Percentiles rank a stretch among this genome's conserved stretches.
Evolutionary conservation across 306 rosid genomes (phyloP).

Genomic region (Cicer bijugum): DNA sequence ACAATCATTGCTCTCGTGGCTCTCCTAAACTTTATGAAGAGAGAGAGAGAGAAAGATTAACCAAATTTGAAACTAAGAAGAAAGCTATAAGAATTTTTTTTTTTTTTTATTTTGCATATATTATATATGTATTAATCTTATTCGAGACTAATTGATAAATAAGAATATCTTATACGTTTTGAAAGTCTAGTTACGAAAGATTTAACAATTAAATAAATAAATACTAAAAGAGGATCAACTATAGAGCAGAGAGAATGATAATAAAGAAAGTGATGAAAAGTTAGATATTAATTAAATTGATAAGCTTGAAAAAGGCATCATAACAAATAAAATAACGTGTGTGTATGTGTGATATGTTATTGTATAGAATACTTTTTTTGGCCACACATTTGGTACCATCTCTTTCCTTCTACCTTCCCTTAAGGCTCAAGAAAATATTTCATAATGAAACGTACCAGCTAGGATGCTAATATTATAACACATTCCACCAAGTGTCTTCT

Average conservation of each 20-base stretch:
- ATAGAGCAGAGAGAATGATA: slow-evolving; percentile 45
- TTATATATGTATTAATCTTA: too few relatives aligned
- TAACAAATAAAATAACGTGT: slow-evolving; percentile 44
- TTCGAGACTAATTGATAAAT: too few relatives aligned
- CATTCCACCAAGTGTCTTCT: slow-evolving; percentile 47
- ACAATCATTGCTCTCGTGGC: slow-evolving; percentile 92
- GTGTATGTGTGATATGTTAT: slow-evolving; percentile 42
- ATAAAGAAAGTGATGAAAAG: slow-evolving; percentile 44
- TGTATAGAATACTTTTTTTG: slow-evolving; percentile 32
- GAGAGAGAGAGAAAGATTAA: slow-evolving; percentile 35
- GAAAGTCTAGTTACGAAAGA: not conserved
- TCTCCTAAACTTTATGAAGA: slow-evolving; percentile 63
- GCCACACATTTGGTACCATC: slow-evolving; percentile 43
- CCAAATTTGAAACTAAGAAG: slow-evolving; percentile 47
- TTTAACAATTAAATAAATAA: slow-evolving; percentile 43
- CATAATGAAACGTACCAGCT: slow-evolving; percentile 49
- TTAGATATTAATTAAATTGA: slow-evolving; percentile 49
- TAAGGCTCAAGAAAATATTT: slow-evolving; percentile 63
- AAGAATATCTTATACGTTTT: too few relatives aligned
- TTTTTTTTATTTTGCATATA: slow-evolving; percentile 38
- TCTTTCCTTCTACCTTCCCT: slow-evolving; percentile 54
- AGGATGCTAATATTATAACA: slow-evolving; percentile 46
- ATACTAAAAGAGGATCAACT: slow-evolving; percentile 42
- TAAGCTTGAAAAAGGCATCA: slow-evolving; percentile 44
- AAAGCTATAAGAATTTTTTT: slow-evolving; percentile 43